Percentiles rank a stretch among this genome's conserved stretches.
Evolutionary conservation across 306 rosid species (phyloP).

Genomic region (Morella rubra): DNA sequence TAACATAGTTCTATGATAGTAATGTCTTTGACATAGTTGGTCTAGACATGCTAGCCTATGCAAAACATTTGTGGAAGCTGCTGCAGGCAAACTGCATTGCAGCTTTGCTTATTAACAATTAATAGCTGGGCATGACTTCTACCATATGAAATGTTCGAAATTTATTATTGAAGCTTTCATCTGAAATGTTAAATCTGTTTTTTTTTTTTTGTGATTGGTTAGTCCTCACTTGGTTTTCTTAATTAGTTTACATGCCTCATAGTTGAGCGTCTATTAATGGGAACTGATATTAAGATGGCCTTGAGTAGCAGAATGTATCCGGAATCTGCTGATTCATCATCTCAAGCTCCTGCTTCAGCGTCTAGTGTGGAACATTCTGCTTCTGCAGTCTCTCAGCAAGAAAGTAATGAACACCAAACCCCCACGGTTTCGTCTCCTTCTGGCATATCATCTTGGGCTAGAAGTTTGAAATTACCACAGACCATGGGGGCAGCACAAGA

Average conservation of each 20-base stretch:
- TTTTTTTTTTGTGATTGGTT: not conserved
- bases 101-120: not conserved
- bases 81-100: not conserved
- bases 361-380: constrained; percentile 35
- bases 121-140: not conserved
- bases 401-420: constrained; percentile 28
- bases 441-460: constrained; percentile 54
- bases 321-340: constrained; percentile 30
- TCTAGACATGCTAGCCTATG: not conserved
- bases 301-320: constrained; percentile 36
- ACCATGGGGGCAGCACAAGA: constrained; percentile 40
- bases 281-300: not conserved
- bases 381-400: constrained; percentile 35
- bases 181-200: not conserved
- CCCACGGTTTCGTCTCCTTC: constrained; percentile 32
- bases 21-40: not conserved
- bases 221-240: constrained; percentile 5
- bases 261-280: not conserved
- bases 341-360: constrained; percentile 34
- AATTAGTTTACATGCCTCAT: not conserved
- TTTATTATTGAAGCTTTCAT: not conserved
- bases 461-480: constrained; percentile 41
- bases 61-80: not conserved
- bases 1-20: not conserved
- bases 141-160: not conserved